These are phyloP conservation scores for Saksenaea vasiformis DNA, from an alignment of 371 early-diverging fungal genomes.

Conservation along the genomic window DNA sequence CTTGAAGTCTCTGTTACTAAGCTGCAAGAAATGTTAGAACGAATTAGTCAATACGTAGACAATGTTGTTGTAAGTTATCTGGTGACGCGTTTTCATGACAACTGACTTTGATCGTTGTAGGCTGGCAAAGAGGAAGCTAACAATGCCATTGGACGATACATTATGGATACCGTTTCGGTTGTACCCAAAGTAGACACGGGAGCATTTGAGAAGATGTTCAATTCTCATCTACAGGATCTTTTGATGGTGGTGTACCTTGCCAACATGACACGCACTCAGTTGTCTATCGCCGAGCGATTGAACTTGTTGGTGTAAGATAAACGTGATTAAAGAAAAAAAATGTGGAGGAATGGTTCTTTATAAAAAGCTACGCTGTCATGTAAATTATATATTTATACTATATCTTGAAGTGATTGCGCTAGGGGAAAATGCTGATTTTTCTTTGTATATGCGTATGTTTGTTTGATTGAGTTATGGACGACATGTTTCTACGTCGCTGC, in stretches of 20 bases:
- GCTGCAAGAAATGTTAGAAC: constrained; percentile 83
- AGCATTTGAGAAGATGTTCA: constrained; percentile 90
- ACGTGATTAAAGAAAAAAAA: constrained; percentile 1
- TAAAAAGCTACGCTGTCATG: not conserved
- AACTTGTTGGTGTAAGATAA: constrained; percentile 70
- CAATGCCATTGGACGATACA: constrained; percentile 85
- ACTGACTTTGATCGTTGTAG: constrained; percentile 21
- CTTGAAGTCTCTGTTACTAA: constrained; percentile 79
- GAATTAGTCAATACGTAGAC: constrained; percentile 83
- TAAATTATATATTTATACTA: not conserved
- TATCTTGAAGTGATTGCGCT: not conserved
- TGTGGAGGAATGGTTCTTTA: not conserved
- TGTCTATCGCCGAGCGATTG: constrained; percentile 89
- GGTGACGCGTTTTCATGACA: not conserved
- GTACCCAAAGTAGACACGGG: constrained; percentile 86
- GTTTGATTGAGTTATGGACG: not conserved
- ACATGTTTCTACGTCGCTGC: not conserved
- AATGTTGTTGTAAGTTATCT: constrained; percentile 67
- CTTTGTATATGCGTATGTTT: too few relatives aligned
- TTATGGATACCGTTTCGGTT: constrained; percentile 91
- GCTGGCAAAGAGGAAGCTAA: constrained; percentile 67
- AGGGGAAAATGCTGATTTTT: not conserved
- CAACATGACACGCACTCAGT: constrained; percentile 92
- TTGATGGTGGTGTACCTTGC: constrained; percentile 95
- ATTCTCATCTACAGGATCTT: constrained; percentile 90